Evolutionary conservation across 2,329 filamentous ascomycete genomes (phyloP), one percentile per base, ranked within the genome.

Genomic region (Claviceps sp.): DNA sequence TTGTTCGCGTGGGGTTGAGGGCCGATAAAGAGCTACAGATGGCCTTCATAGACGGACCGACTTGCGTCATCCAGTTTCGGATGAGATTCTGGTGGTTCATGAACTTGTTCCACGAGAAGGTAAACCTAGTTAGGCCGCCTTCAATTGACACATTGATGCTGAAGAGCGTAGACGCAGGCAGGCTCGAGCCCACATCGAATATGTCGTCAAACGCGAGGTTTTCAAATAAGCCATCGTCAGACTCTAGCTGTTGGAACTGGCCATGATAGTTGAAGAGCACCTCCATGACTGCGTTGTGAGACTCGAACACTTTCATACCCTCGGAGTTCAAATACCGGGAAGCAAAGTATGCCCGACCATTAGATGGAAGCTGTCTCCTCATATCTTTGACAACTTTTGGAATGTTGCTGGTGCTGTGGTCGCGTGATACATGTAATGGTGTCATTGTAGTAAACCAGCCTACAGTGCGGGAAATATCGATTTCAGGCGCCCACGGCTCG

Each of bases 381-480:
- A 44, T 26, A 34, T 52, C 51, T n/a, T 52, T 52, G 18, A 52
- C 40, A 20, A 42, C 22, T 34, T 38, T 40, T 13, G 44, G 37
- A 43, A n/a, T 51, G 16, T 47, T 34, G 9, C 11, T 41, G 22
- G 6, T 47, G 2, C 37, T 13, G n/a, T 42, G 38, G 7, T 43
- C 50, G 16, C 50, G 34, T 9, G 44, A 47, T 37, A 51, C 13
- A 26, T 51, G 37, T 16, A 51, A 47, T 24, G 50, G 50, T 1
- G 50, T 59, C 30, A 69, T 56, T 1, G 63, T 64, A 1, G 67
- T 68, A 52, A 69, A 70, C 67, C 67, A 70, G 6, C 67, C 68
- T 1, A 69, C 64, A 1, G 66, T 70, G 20, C 60, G 48, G 6
- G 65, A 62, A 2, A 66, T 50, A 50, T 69, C 63, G 9, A 66